A percentile compares a stretch with the other conserved stretches of the same genome.
phyloP scores from a whole-genome alignment of 805 yeast species.

The Candida vartiovaarae region DNA sequence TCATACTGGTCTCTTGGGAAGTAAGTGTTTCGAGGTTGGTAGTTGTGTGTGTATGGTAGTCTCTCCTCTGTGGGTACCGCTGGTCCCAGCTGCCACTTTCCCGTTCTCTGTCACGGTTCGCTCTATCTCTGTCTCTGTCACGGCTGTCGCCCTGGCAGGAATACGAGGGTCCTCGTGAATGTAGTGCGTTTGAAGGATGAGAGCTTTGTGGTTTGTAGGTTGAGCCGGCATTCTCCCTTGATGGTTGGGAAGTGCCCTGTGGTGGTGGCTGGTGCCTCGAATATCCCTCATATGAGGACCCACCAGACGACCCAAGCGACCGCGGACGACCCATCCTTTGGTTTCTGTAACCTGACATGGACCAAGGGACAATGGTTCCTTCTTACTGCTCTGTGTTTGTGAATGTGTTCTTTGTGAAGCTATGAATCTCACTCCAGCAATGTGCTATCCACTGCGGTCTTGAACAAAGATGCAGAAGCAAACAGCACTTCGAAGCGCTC shows the following conservation, averaged over 20 bases:
- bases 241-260: not conserved
- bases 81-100: not conserved
- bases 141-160: not conserved
- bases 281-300: constrained; percentile 1
- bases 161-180: not conserved
- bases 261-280: constrained; percentile 1
- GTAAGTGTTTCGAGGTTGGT: not conserved
- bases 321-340: constrained; percentile 12
- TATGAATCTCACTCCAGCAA: no score
- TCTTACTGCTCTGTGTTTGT: no score
- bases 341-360: constrained; percentile 13
- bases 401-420: no score
- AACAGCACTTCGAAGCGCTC: no score
- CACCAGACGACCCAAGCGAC: constrained; percentile 3
- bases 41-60: not conserved
- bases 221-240: constrained; percentile 3
- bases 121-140: constrained; percentile 2
- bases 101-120: constrained; percentile 3
- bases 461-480: no score
- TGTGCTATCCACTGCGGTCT: no score
- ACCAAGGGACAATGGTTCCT: no score
- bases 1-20: not conserved
- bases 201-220: constrained; percentile 5
- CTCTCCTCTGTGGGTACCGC: not conserved
- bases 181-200: not conserved